Conservation (phyloP, 805 yeast genomes). For the Kluyveromyces lactis region DNA sequence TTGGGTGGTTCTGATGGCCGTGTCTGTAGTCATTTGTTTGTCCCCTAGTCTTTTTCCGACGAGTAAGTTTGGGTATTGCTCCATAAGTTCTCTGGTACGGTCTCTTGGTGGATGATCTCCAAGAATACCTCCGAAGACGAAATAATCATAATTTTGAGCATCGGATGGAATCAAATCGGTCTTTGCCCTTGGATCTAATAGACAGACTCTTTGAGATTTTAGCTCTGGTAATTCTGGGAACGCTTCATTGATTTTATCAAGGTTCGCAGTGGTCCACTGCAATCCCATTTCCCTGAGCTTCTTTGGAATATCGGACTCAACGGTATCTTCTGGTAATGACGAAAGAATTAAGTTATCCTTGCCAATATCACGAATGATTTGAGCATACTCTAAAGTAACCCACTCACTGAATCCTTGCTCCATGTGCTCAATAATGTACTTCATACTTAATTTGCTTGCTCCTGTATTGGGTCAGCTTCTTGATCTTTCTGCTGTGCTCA, state of each 20-base stretch:
- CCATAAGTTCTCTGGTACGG: slow-evolving; percentile 81
- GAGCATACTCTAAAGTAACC: slow-evolving; percentile 83
- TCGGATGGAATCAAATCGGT: slow-evolving; percentile 70
- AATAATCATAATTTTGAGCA: slow-evolving; percentile 60
- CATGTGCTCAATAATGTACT: slow-evolving; percentile 95
- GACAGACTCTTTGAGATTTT: slow-evolving; percentile 50
- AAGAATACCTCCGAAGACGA: slow-evolving; percentile 92
- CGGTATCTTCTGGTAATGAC: slow-evolving; percentile 61
- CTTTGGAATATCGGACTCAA: slow-evolving; percentile 55
- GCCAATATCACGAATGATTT: slow-evolving; percentile 79
- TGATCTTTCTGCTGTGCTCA: neutral
- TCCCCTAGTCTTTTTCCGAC: slow-evolving; percentile 80
- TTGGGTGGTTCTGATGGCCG: slow-evolving; percentile 90
- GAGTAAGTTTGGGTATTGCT: slow-evolving; percentile 58
- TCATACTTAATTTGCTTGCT: slow-evolving; percentile 39
- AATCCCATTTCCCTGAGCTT: slow-evolving; percentile 52
- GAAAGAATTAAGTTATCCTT: slow-evolving; percentile 63
- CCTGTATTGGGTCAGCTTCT: neutral
- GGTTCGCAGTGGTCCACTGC: slow-evolving; percentile 76
- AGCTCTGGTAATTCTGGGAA: slow-evolving; percentile 38
- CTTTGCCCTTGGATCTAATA: slow-evolving; percentile 83
- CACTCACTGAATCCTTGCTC: slow-evolving; percentile 94
- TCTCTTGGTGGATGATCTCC: slow-evolving; percentile 92
- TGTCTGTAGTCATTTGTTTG: slow-evolving; percentile 95
- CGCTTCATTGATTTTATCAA: slow-evolving; percentile 36